These are phyloP conservation scores for Nidula microcarpa DNA, from an alignment of 768 basidiomycete species.

Conservation along the genomic window DNA sequence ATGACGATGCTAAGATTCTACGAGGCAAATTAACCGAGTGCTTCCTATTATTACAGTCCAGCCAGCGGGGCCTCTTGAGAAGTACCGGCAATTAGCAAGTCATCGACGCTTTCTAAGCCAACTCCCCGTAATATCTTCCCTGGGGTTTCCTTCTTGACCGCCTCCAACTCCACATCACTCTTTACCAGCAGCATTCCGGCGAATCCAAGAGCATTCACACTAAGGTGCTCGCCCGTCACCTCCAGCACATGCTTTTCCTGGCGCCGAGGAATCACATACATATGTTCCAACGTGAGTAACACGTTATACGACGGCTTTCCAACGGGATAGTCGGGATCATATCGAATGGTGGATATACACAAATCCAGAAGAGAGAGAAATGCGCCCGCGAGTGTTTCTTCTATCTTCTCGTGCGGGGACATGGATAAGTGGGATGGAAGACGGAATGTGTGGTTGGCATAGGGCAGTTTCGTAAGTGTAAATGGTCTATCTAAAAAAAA, in stretches of 20 bases:
- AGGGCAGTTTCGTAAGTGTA: conserved; percentile 61
- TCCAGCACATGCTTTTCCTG: conserved; percentile 53
- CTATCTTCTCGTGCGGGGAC: conserved; percentile 40
- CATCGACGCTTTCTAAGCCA: conserved; percentile 65
- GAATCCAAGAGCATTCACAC: conserved; percentile 86
- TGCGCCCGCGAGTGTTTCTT: conserved; percentile 47
- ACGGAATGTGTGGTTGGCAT: conserved; percentile 78
- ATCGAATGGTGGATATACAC: conserved; percentile 67
- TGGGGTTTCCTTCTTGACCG: conserved; percentile 61
- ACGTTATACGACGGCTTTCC: conserved; percentile 81
- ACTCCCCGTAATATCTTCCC: conserved; percentile 62
- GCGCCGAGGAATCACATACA: conserved; percentile 81
- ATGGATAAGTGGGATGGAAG: conserved; percentile 40
- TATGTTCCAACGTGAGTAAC: conserved; percentile 75
- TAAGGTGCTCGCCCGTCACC: conserved; percentile 54
- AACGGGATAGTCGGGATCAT: conserved; percentile 56
- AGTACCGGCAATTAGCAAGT: conserved; percentile 54
- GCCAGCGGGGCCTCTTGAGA: conserved; percentile 9
- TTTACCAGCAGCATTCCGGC: conserved; percentile 88
- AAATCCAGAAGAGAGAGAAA: conserved; percentile 79
- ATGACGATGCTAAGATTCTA: too few species aligned
- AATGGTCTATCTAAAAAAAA: conserved; percentile 64
- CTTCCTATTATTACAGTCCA: neutral
- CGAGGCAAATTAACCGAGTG: neutral
- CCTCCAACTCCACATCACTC: conserved; percentile 72